phyloP scores from a whole-genome alignment of 2,329 filamentous ascomycete genomes.

The Colletotrichum neosansevieriae region DNA sequence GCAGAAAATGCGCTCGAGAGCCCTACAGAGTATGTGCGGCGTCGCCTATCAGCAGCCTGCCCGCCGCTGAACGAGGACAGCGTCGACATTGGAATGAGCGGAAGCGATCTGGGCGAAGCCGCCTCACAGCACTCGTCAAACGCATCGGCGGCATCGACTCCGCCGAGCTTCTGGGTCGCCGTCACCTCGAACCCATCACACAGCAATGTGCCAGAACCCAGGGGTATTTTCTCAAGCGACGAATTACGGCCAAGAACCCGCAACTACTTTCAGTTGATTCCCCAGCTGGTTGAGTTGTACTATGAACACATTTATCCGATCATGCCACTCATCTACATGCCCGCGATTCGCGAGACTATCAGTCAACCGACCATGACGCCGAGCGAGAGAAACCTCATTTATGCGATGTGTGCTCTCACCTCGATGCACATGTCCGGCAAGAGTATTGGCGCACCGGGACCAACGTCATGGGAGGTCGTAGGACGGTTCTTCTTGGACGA shows the following conservation, averaged over 20 bases:
- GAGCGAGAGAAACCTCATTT: conserved; percentile 59
- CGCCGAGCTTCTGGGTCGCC: conserved; percentile 47
- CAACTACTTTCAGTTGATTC: conserved; percentile 61
- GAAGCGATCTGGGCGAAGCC: conserved; percentile 38
- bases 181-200: conserved; percentile 47
- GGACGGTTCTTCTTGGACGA: conserved; percentile 70
- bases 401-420: conserved; percentile 69
- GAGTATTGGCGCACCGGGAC: conserved; percentile 52
- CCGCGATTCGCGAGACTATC: conserved; percentile 64
- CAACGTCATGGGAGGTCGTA: conserved; percentile 59
- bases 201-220: conserved; percentile 48
- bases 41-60: conserved; percentile 40
- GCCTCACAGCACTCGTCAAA: conserved; percentile 38
- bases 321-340: conserved; percentile 71
- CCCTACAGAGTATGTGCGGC: conserved; percentile 49
- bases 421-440: conserved; percentile 63
- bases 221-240: conserved; percentile 55
- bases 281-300: conserved; percentile 71
- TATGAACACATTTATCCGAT: conserved; percentile 73
- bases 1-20: conserved; percentile 45
- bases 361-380: conserved; percentile 51
- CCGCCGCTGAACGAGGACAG: conserved; percentile 41
- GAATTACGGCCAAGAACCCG: conserved; percentile 55
- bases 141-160: conserved; percentile 44
- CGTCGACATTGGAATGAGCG: conserved; percentile 37